Evolutionary conservation across 805 yeast genomes (phyloP).

Genomic region (Candida easanensis): DNA sequence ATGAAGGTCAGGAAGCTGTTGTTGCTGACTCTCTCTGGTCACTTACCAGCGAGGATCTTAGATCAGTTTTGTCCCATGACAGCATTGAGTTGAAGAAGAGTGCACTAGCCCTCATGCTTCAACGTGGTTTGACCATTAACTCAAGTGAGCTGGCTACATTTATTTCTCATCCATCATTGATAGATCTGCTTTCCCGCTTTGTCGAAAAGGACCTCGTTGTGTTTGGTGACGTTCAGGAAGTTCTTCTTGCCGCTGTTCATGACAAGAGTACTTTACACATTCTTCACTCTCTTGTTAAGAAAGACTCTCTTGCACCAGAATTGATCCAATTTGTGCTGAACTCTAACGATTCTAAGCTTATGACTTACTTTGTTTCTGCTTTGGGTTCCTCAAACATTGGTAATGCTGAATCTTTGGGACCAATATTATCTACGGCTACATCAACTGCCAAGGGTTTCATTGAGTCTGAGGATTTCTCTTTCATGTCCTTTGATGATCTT

Average conservation of each 20-base stretch:
- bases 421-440: constrained; percentile 9
- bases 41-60: constrained; percentile 15
- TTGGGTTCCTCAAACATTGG: background rate
- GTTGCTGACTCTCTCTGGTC: constrained; percentile 30
- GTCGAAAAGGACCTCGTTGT: constrained; percentile 16
- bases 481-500: constrained; percentile 30
- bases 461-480: constrained; percentile 29
- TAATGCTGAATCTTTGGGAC: background rate
- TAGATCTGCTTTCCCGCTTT: constrained; percentile 9
- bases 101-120: constrained; percentile 14
- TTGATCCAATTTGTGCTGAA: constrained; percentile 11
- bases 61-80: constrained; percentile 5
- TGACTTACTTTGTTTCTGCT: constrained; percentile 16
- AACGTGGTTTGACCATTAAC: constrained; percentile 18
- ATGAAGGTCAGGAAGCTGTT: constrained; percentile 19
- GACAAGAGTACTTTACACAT: constrained; percentile 13
- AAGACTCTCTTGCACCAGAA: constrained; percentile 1
- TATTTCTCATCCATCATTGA: background rate
- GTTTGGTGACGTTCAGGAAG: constrained; percentile 10
- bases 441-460: constrained; percentile 19
- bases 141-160: background rate
- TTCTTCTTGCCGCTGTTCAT: constrained; percentile 10
- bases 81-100: constrained; percentile 9
- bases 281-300: constrained; percentile 17
- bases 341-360: constrained; percentile 5